Conservation (phyloP, 331 rosid species). For the Prunus yedoensis region DNA sequence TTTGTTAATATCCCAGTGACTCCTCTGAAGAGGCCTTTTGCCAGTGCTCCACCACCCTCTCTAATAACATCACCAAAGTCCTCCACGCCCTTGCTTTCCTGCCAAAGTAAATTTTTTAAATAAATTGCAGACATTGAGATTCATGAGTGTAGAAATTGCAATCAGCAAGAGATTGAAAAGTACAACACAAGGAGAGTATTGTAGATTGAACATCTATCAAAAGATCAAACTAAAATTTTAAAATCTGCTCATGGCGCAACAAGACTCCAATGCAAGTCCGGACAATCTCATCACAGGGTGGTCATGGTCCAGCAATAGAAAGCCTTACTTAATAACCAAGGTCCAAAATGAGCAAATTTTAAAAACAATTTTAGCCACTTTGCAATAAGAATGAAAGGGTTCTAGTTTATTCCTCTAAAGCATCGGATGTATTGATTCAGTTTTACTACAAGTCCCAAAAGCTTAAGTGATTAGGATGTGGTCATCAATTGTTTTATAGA, state of each 20-base stretch:
- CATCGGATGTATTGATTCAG: not conserved
- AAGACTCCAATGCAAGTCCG: not conserved
- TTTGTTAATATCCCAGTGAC: conserved; percentile 97
- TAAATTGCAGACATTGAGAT: not conserved
- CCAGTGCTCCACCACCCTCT: conserved; percentile 98
- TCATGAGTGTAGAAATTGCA: not conserved
- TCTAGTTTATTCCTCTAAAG: not conserved
- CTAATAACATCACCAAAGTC: conserved; percentile 90
- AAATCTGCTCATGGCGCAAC: not conserved
- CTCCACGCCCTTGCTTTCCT: conserved; percentile 97
- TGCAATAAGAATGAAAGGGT: not conserved
- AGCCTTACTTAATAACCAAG: not conserved
- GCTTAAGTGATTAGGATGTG: not conserved
- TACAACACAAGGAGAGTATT: not conserved
- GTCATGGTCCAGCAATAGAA: not conserved
- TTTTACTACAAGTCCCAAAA: not conserved
- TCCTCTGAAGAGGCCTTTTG: conserved; percentile 97
- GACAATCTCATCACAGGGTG: no score
- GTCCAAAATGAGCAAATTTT: not conserved
- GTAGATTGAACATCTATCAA: not conserved
- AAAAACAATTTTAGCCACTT: no score
- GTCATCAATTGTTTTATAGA: not conserved
- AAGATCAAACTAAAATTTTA: not conserved
- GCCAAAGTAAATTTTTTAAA: conserved; percentile 23
- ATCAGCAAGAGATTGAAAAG: not conserved